phyloP scores from a whole-genome alignment of 78 protist genomes.

The Dictyostelium capitatum region DNA sequence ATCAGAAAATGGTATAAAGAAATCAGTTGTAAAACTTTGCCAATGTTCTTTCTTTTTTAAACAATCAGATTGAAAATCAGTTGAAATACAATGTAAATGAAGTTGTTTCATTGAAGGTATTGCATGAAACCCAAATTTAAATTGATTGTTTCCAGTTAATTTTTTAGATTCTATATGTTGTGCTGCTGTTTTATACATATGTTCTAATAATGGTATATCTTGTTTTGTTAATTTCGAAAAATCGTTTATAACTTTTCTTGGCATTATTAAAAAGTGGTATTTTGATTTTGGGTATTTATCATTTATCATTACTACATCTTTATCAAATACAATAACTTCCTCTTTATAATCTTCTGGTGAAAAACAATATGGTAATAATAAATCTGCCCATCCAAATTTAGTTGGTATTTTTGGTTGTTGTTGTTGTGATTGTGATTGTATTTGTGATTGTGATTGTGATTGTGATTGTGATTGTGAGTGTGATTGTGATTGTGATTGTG shows the following conservation, averaged over 20 bases:
- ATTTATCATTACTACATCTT: slow-evolving; percentile 17
- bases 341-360: not conserved
- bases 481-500: no score
- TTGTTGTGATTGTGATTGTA: not conserved
- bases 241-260: not conserved
- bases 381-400: slow-evolving; percentile 32
- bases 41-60: slow-evolving; percentile 91
- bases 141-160: not conserved
- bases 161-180: not conserved
- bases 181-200: slow-evolving; percentile 1
- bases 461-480: no score
- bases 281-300: slow-evolving; percentile 83
- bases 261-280: slow-evolving; percentile 72
- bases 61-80: slow-evolving; percentile 75
- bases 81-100: slow-evolving; percentile 88
- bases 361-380: slow-evolving; percentile 7
- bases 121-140: slow-evolving; percentile 84
- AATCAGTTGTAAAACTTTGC: slow-evolving; percentile 88
- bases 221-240: not conserved
- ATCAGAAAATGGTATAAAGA: slow-evolving; percentile 45
- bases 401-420: not conserved
- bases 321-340: slow-evolving; percentile 13
- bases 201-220: slow-evolving; percentile 28
- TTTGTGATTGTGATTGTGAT: no score
- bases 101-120: slow-evolving; percentile 77